Conservation (phyloP, 192 early-diverging fungal species). For the Coemansia sp. region DNA sequence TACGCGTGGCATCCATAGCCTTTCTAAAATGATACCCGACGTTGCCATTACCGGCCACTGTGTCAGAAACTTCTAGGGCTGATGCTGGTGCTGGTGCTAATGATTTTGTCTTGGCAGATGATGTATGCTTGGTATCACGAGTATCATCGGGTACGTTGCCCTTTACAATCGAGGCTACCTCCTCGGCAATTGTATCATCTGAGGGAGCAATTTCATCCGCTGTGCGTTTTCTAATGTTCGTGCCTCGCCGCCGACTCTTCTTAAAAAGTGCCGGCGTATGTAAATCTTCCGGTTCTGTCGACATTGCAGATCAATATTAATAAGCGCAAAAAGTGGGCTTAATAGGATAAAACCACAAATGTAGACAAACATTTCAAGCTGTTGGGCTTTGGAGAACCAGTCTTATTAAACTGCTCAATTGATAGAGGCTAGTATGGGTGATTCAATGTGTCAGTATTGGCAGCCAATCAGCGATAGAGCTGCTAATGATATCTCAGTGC, state of each 20-base stretch:
- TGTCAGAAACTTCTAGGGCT: conserved; percentile 10
- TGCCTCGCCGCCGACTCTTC: conserved; percentile 52
- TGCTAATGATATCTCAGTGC: too few relatives aligned
- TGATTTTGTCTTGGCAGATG: conserved; percentile 28
- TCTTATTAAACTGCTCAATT: too few relatives aligned
- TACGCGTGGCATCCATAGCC: conserved; percentile 43
- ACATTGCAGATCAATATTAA: conserved; percentile 3
- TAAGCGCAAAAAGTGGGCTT: too few relatives aligned
- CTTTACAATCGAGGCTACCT: conserved; percentile 19
- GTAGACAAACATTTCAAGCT: too few relatives aligned
- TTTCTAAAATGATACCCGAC: conserved; percentile 31
- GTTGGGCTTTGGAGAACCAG: too few relatives aligned
- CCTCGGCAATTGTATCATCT: conserved; percentile 27
- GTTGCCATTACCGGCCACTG: conserved; percentile 35
- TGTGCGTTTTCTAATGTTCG: conserved; percentile 43
- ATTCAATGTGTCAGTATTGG: too few relatives aligned
- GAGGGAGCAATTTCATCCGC: conserved; percentile 18
- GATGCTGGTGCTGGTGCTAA: conserved; percentile 27
- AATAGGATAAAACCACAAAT: too few relatives aligned
- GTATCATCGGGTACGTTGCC: conserved; percentile 30
- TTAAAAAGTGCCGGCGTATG: conserved; percentile 20
- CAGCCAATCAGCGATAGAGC: too few relatives aligned
- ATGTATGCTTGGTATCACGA: conserved; percentile 45
- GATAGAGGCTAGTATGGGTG: too few relatives aligned
- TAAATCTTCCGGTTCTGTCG: background rate